These are phyloP conservation scores for Begonia peltatifolia DNA, from an alignment of 306 rosid genomes.

Conservation along the genomic window DNA sequence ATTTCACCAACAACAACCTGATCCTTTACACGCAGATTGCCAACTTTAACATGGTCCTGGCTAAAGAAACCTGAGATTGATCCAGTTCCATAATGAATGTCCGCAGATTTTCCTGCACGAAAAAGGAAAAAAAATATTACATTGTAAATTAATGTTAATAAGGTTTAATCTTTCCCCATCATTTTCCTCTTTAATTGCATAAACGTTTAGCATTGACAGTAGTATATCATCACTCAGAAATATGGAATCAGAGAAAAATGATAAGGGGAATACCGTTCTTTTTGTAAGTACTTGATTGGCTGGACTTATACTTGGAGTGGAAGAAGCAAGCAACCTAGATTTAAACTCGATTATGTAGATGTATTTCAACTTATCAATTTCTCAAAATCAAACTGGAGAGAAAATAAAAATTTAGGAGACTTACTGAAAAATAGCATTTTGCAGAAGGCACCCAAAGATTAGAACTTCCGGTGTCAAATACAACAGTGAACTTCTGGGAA, in stretches of 20 bases:
- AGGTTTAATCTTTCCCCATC: too few species aligned
- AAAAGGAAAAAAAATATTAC: constrained; percentile 10
- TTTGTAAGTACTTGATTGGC: constrained; percentile 44
- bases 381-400: background rate
- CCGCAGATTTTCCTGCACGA: constrained; percentile 55
- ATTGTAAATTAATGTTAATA: too few species aligned
- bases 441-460: constrained; percentile 85
- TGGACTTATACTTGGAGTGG: constrained; percentile 61
- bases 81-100: constrained; percentile 78
- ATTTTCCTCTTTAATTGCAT: too few species aligned
- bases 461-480: constrained; percentile 94
- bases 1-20: constrained; percentile 34
- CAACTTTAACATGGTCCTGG: constrained; percentile 52
- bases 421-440: constrained; percentile 65
- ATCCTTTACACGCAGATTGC: constrained; percentile 38
- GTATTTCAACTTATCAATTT: too few species aligned
- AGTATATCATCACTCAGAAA: background rate
- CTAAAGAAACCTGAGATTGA: constrained; percentile 85
- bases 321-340: constrained; percentile 59
- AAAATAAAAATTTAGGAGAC: constrained; percentile 8
- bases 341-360: constrained; percentile 1
- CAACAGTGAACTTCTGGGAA: constrained; percentile 68
- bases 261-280: constrained; percentile 34
- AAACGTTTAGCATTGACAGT: too few species aligned
- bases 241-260: background rate